These are phyloP conservation scores for Craterostigma plantagineum DNA, from an alignment of 257 asterid genomes.

Conservation along the genomic window DNA sequence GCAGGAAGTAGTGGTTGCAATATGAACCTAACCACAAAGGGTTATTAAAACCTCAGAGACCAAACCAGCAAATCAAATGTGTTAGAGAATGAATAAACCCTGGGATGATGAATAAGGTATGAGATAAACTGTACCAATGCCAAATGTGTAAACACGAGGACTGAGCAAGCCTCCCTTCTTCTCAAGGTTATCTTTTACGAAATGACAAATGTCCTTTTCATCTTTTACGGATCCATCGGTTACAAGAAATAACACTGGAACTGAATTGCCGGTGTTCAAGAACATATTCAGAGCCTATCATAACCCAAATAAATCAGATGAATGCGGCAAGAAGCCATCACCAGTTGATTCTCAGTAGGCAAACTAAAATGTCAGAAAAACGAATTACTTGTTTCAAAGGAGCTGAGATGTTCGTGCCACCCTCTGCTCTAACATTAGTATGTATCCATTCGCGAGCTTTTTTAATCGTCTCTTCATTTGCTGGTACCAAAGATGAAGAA, in stretches of 20 bases:
- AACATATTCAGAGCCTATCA: conserved; percentile 49
- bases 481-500: conserved; percentile 37
- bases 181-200: conserved; percentile 28
- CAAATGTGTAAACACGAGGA: conserved; percentile 75
- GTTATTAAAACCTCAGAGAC: too few species aligned
- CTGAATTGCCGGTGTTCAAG: conserved; percentile 26
- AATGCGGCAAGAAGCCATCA: too few species aligned
- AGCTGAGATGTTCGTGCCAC: conserved; percentile 40
- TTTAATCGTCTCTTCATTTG: conserved; percentile 30
- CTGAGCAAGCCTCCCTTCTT: conserved; percentile 16
- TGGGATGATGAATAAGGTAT: background rate
- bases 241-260: conserved; percentile 57
- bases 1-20: conserved; percentile 88
- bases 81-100: too few species aligned
- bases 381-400: conserved; percentile 49
- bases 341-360: too few species aligned
- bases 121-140: conserved; percentile 42
- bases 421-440: conserved; percentile 43
- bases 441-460: conserved; percentile 36
- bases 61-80: too few species aligned
- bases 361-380: too few species aligned
- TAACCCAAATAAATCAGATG: conserved; percentile 13
- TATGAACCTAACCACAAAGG: conserved; percentile 26
- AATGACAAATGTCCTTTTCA: conserved; percentile 64
- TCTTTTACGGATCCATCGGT: conserved; percentile 92